Conservation (phyloP, 331 rosid species). For the Quercus lobata region DNA sequence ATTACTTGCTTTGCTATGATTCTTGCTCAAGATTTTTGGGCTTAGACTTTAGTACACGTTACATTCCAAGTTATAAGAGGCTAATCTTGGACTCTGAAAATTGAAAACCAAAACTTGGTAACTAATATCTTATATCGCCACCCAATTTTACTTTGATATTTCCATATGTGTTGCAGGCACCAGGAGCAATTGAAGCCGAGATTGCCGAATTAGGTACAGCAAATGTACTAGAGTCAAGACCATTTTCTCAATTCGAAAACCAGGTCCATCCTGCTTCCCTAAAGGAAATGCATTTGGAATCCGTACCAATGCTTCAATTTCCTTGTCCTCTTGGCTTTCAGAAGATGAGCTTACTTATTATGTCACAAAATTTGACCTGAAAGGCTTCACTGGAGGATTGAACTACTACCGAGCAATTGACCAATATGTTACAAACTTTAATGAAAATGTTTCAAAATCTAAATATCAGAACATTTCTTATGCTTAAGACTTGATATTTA, state of each 20-base stretch:
- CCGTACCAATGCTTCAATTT: background rate
- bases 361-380: conserved; percentile 32
- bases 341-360: conserved; percentile 28
- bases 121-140: background rate
- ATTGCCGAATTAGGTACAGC: background rate
- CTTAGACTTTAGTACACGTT: too few relatives aligned
- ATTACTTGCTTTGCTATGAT: too few relatives aligned
- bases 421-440: conserved; percentile 11
- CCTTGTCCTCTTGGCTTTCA: conserved; percentile 42
- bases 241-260: conserved; percentile 14
- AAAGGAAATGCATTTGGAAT: conserved; percentile 28
- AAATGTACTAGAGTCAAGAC: background rate
- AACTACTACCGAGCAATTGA: conserved; percentile 44
- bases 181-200: conserved; percentile 32
- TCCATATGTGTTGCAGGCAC: conserved; percentile 10
- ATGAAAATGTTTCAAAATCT: background rate
- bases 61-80: too few relatives aligned
- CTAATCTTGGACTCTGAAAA: too few relatives aligned
- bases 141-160: background rate
- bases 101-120: too few relatives aligned
- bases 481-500: background rate
- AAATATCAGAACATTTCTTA: background rate
- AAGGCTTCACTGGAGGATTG: conserved; percentile 34
- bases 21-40: too few relatives aligned
- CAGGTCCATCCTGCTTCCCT: conserved; percentile 28